These are phyloP conservation scores for Rhododendron mucronatum DNA, from an alignment of 148 eudicot species.

Conservation along the genomic window DNA sequence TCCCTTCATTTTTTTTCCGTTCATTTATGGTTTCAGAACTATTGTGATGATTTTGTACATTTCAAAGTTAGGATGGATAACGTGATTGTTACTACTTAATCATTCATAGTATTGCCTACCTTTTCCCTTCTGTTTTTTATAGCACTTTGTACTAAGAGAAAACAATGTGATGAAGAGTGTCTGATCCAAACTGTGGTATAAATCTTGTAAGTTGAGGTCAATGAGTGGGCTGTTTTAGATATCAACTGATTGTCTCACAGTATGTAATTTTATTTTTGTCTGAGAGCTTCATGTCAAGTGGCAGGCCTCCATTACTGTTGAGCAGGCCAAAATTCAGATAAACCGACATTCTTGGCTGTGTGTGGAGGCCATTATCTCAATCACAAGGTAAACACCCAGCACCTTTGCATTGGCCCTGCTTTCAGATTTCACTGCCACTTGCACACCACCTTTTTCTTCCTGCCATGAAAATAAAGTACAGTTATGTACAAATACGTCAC, in stretches of 20 bases:
- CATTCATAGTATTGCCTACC: background rate
- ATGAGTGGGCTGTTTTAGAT: background rate
- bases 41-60: constrained; percentile 4
- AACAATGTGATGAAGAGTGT: background rate
- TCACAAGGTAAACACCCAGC: constrained; percentile 5
- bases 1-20: background rate
- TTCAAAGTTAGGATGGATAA: no score
- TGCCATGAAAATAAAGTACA: background rate
- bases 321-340: background rate
- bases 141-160: background rate
- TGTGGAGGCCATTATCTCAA: background rate
- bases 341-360: background rate
- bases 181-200: background rate
- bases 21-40: background rate
- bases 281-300: background rate
- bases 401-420: constrained; percentile 2
- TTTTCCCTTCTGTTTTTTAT: background rate
- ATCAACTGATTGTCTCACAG: background rate
- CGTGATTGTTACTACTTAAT: background rate
- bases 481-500: background rate
- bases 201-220: background rate
- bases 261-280: background rate
- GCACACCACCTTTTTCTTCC: background rate
- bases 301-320: background rate
- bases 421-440: background rate